Conservation (phyloP, 768 basidiomycete species). For the Lactifluus subvellereus region DNA sequence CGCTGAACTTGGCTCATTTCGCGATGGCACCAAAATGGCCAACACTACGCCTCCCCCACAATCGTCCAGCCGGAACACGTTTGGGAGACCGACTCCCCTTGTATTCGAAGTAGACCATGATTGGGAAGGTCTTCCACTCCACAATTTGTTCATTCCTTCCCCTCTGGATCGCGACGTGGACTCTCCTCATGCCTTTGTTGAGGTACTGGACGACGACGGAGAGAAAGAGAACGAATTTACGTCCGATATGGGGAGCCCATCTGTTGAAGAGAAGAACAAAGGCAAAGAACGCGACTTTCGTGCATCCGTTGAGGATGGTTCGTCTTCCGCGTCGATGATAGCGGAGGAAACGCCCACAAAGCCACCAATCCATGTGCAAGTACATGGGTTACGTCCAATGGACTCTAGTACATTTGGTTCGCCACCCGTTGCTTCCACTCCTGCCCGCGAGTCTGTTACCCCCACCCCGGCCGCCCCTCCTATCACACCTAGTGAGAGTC, state of each 20-base stretch:
- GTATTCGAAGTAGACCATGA: constrained; percentile 48
- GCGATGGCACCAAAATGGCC: constrained; percentile 32
- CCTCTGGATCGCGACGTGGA: constrained; percentile 31
- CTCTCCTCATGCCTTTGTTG: constrained; percentile 60
- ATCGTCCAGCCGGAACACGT: constrained; percentile 50
- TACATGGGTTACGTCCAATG: constrained; percentile 22
- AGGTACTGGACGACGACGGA: constrained; percentile 43
- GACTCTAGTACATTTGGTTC: constrained; percentile 23
- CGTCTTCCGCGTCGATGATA: constrained; percentile 40
- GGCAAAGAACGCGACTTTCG: constrained; percentile 26
- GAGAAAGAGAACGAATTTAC: constrained; percentile 17
- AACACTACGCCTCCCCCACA: constrained; percentile 32
- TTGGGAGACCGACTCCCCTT: constrained; percentile 45
- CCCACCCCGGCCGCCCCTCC: constrained; percentile 14
- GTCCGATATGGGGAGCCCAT: background rate
- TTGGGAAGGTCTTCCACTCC: constrained; percentile 54
- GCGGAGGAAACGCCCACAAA: constrained; percentile 43
- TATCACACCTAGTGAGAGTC: background rate
- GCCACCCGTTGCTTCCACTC: constrained; percentile 16
- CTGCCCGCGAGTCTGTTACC: constrained; percentile 18
- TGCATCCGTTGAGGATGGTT: constrained; percentile 32
- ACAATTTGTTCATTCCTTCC: constrained; percentile 36
- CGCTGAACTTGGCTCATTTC: constrained; percentile 44
- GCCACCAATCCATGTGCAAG: constrained; percentile 56
- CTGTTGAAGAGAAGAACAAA: constrained; percentile 47